Conservation (phyloP, 345 rosid species). For the Salix exigua region DNA sequence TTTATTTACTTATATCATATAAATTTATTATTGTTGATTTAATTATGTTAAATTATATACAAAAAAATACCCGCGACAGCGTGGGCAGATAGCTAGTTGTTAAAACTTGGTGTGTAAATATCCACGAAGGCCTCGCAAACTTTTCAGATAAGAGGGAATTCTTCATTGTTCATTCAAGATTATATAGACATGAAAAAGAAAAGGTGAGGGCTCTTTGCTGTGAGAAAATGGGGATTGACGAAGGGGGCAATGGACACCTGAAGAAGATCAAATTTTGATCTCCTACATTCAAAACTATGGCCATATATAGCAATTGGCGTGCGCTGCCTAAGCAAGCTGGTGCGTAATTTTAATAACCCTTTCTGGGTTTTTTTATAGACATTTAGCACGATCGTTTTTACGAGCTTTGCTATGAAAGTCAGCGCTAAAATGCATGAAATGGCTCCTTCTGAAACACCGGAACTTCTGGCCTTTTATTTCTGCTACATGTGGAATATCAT, state of each 20-base stretch:
- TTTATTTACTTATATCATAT: no score
- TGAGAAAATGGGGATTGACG: constrained; percentile 72
- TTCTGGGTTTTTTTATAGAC: neutral
- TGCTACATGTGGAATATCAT: neutral
- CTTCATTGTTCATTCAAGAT: neutral
- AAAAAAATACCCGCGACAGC: no score
- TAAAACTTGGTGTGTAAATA: constrained; percentile 16
- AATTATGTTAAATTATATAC: no score
- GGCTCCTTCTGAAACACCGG: neutral
- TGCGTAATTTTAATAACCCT: neutral
- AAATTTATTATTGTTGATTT: no score
- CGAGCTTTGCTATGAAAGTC: neutral
- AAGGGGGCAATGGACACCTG: constrained; percentile 81
- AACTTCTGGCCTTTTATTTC: neutral
- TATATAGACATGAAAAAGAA: neutral
- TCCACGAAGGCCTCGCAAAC: neutral
- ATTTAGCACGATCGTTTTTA: neutral
- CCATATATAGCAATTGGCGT: constrained; percentile 57
- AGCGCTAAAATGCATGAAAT: neutral
- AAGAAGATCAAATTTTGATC: constrained; percentile 64
- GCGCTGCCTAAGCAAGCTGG: constrained; percentile 86
- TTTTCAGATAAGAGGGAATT: neutral
- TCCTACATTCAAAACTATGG: constrained; percentile 50
- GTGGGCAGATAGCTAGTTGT: no score
- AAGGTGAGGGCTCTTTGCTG: constrained; percentile 96